Percentiles rank a stretch among this genome's conserved stretches.
Evolutionary conservation across 345 rosid species (phyloP).

Genomic region (Gossypium mustelinum): DNA sequence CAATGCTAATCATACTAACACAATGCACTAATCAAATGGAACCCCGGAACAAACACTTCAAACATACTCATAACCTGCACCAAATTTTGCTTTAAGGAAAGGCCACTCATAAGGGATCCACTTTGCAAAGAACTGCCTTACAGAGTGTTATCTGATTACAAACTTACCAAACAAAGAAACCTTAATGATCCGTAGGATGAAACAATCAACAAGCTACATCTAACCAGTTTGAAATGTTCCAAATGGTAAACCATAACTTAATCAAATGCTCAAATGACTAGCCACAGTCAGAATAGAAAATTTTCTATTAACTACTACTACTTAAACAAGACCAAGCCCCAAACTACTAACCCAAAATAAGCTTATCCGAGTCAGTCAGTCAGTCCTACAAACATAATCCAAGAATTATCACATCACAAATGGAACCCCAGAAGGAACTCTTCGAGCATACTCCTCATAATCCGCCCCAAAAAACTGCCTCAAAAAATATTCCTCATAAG

Average conservation of each 20-base stretch:
- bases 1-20: background rate
- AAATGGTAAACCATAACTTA: slow-evolving; percentile 28
- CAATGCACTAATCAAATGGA: background rate
- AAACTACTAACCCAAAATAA: slow-evolving; percentile 32
- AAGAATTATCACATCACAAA: slow-evolving; percentile 42
- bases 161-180: slow-evolving; percentile 58
- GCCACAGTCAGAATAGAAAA: slow-evolving; percentile 48
- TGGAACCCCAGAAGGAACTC: slow-evolving; percentile 67
- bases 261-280: slow-evolving; percentile 49
- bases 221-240: slow-evolving; percentile 46
- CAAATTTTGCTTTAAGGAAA: slow-evolving; percentile 39
- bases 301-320: slow-evolving; percentile 48
- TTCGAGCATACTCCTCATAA: slow-evolving; percentile 50
- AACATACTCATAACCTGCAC: slow-evolving; percentile 40
- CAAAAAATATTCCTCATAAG: slow-evolving; percentile 64
- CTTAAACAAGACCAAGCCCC: slow-evolving; percentile 35
- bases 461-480: slow-evolving; percentile 55
- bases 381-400: background rate
- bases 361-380: too few relatives aligned
- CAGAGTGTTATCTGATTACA: slow-evolving; percentile 65
- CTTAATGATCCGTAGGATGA: slow-evolving; percentile 46
- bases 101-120: slow-evolving; percentile 52
- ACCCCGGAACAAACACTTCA: slow-evolving; percentile 25
- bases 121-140: slow-evolving; percentile 54
- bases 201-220: slow-evolving; percentile 42